phyloP scores from a whole-genome alignment of 306 rosid genomes.

The Luffa aegyptiaca region DNA sequence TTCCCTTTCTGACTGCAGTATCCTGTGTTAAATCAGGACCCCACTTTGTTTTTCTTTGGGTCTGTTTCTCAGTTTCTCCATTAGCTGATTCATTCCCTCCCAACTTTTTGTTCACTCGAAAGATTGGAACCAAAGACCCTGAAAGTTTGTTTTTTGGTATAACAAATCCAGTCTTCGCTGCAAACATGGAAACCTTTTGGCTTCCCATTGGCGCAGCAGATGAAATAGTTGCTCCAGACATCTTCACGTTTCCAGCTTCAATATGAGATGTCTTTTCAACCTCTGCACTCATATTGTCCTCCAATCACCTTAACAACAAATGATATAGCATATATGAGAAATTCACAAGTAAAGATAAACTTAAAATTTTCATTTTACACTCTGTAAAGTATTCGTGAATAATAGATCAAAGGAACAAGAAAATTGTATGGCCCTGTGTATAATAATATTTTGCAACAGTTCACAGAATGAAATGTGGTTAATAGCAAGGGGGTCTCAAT shows the following conservation, averaged over 20 bases:
- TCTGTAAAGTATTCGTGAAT: neutral
- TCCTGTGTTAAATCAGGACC: conserved; percentile 66
- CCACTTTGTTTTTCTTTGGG: conserved; percentile 73
- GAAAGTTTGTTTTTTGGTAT: conserved; percentile 88
- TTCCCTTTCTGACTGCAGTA: conserved; percentile 55
- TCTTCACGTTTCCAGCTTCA: conserved; percentile 28
- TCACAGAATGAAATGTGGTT: neutral
- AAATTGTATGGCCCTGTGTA: neutral
- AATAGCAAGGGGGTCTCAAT: neutral
- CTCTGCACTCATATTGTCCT: conserved; percentile 33
- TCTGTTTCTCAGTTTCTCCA: conserved; percentile 48
- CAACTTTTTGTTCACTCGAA: conserved; percentile 41
- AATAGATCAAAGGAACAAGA: neutral
- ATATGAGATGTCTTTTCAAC: conserved; percentile 27
- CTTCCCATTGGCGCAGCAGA: conserved; percentile 31
- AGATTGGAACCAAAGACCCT: conserved; percentile 72
- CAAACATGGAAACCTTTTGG: conserved; percentile 69
- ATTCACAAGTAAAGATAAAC: neutral
- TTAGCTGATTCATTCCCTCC: conserved; percentile 35
- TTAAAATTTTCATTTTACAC: neutral
- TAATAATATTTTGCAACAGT: neutral
- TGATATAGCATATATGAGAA: neutral
- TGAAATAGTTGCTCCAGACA: conserved; percentile 41
- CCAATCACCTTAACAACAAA: conserved; percentile 16
- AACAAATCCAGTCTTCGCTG: conserved; percentile 79